Base-by-base conservation (phyloP, 805 yeast genomes). In the Citeromyces matritensis region DNA sequence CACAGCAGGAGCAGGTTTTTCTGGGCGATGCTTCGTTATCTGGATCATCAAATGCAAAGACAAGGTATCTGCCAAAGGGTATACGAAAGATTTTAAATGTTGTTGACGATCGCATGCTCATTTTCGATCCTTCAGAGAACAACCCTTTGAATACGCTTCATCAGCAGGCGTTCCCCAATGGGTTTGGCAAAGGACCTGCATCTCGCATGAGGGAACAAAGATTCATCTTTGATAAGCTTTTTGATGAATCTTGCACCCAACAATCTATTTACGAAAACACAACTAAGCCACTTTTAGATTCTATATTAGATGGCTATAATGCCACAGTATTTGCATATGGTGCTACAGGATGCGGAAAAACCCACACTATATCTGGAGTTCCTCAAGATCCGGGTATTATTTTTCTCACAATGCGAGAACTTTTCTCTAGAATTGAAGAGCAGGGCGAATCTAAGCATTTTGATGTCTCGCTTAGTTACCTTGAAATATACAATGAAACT, bases 341-440 rank as follows among this genome's bases (percentile, higher is more conserved):
- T 1, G 94, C 97, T 19, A 86, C 97, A 0, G 97, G 97, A 0
- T 86, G 96, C 51, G 97, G 97, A n/a, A 86, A 86, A 48, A 86
- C 96, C 0, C 84, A 79, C 48, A 86, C 97, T 0, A 80, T 86
- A 23, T 69, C 78, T 47, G 95, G 95, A 0, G 66, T 75, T 0
- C 63, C 73, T 0, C 67, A 67, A 2, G 55, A 65, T 15, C 95
- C 94, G 0, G 95, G 95, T 0, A 68, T 86, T 9, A 78, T 84
- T 0, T 81, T 75, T 42, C 54, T 76, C 27, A 76, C 95, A 0
- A 73, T 83, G 77, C 60, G 69, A 38, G 94, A 82, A 36, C 55
- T 88, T 23, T 85, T 77, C 47, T 55, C 55, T 12, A 59, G 61
- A 33, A 79, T 85, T 21, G 78, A 73, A 9, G 58, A 55, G 2